Evolutionary conservation across 768 basidiomycete species (phyloP).

Genomic region (Mycena sanguinolenta): DNA sequence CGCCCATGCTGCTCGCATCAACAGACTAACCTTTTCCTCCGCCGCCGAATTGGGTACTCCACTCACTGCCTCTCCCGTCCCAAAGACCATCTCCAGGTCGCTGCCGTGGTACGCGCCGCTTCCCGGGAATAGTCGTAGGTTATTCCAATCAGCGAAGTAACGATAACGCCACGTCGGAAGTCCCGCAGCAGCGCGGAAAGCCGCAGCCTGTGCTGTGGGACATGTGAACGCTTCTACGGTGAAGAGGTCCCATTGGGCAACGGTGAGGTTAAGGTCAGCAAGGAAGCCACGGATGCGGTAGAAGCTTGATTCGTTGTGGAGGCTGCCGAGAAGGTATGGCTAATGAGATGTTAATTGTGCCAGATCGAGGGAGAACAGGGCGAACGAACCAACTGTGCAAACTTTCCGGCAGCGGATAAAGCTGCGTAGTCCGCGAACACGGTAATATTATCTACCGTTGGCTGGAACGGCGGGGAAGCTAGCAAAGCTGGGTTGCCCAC

Average conservation of each 20-base stretch:
- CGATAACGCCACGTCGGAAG: slow-evolving; percentile 27
- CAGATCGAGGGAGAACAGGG: not conserved
- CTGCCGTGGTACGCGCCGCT: slow-evolving; percentile 30
- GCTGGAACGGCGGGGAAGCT: slow-evolving; percentile 20
- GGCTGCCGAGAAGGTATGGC: slow-evolving; percentile 25
- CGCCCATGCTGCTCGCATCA: slow-evolving; percentile 18
- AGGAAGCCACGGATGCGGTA: slow-evolving; percentile 20
- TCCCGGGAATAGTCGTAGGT: slow-evolving; percentile 22
- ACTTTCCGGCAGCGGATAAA: slow-evolving; percentile 19
- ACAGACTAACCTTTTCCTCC: slow-evolving; percentile 19
- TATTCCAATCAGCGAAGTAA: slow-evolving; percentile 28
- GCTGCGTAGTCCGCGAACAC: slow-evolving; percentile 23
- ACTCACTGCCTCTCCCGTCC: slow-evolving; percentile 20
- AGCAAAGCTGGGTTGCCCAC: slow-evolving; percentile 15
- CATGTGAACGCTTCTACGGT: slow-evolving; percentile 20
- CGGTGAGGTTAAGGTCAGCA: slow-evolving; percentile 16
- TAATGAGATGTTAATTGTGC: not conserved
- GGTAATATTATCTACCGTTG: slow-evolving; percentile 23
- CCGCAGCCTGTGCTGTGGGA: slow-evolving; percentile 12
- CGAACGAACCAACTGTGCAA: slow-evolving; percentile 24
- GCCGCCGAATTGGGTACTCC: slow-evolving; percentile 2
- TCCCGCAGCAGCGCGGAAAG: slow-evolving; percentile 13
- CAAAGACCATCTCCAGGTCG: slow-evolving; percentile 25
- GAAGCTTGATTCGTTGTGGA: slow-evolving; percentile 22
- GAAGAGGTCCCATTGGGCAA: slow-evolving; percentile 18